Percentiles rank a stretch among this genome's conserved stretches.
Evolutionary conservation across 495 filamentous ascomycete species (phyloP).

Genomic region (Bacidia gigantensis): DNA sequence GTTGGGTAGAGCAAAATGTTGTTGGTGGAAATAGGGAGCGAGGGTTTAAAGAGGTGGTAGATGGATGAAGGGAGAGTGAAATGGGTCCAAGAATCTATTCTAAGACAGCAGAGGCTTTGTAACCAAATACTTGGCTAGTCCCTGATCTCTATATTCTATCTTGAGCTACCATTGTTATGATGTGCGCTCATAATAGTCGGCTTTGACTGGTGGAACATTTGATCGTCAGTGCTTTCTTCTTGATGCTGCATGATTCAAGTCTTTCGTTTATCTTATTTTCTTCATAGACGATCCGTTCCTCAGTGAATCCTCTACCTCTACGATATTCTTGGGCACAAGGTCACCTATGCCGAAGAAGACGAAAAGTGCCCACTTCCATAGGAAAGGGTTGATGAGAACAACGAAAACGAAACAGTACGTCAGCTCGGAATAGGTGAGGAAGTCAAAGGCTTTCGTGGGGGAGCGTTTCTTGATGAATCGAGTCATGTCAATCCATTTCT

Average conservation of each 20-base stretch:
- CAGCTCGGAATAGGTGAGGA: conserved; percentile 78
- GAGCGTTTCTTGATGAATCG: conserved; percentile 52
- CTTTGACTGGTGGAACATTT: too few relatives aligned
- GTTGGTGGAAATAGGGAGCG: conserved; percentile 9
- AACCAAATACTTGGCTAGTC: too few relatives aligned
- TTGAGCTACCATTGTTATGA: too few relatives aligned
- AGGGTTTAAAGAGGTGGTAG: conserved; percentile 7
- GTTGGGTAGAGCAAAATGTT: conserved; percentile 34
- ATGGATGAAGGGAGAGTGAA: conserved; percentile 14
- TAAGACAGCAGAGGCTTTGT: too few relatives aligned
- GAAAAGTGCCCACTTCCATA: conserved; percentile 62
- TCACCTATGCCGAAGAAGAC: conserved; percentile 65
- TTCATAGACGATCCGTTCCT: conserved; percentile 31
- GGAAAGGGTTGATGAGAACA: conserved; percentile 66
- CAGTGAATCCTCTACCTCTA: conserved; percentile 47
- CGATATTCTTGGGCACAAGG: conserved; percentile 49
- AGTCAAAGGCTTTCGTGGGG: conserved; percentile 64
- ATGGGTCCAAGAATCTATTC: too few relatives aligned
- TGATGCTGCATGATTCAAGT: too few relatives aligned
- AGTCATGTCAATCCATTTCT: conserved; percentile 77
- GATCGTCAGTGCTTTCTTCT: background rate
- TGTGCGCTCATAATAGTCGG: too few relatives aligned
- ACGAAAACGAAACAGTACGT: conserved; percentile 76
- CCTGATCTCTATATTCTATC: too few relatives aligned
- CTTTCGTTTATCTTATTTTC: too few relatives aligned